Evolutionary conservation across 2,329 filamentous ascomycete genomes (phyloP).

Genomic region (Calonectria honghensis): DNA sequence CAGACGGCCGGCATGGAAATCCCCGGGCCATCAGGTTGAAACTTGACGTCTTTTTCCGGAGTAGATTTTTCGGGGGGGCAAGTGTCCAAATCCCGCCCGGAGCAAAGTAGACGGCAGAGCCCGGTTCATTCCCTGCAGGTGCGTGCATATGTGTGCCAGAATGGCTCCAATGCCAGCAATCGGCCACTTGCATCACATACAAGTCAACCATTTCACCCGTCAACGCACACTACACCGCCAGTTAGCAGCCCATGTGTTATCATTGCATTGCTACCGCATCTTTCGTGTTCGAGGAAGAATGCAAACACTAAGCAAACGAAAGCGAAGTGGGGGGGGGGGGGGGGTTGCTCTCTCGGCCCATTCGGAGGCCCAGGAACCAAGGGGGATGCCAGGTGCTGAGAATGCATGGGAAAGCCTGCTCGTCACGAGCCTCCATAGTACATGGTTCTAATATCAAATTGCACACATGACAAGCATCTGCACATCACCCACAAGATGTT

Average conservation of each 20-base stretch:
- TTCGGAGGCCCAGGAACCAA: slow-evolving; percentile 10
- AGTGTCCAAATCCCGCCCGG: background rate
- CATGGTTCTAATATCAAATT: slow-evolving; percentile 1
- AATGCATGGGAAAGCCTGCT: slow-evolving; percentile 1
- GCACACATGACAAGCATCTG: slow-evolving; percentile 12
- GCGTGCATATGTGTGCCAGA: slow-evolving; percentile 16
- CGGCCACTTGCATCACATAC: slow-evolving; percentile 16
- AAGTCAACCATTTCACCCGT: background rate
- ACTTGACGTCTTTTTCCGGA: background rate
- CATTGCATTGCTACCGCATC: background rate
- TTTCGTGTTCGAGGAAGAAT: slow-evolving; percentile 9
- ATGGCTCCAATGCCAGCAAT: slow-evolving; percentile 19
- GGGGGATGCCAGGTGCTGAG: background rate
- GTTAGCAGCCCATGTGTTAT: slow-evolving; percentile 13
- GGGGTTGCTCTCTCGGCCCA: background rate
- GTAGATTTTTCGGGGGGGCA: background rate
- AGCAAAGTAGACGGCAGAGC: background rate
- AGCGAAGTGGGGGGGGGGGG: slow-evolving; percentile 13
- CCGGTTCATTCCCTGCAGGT: slow-evolving; percentile 25
- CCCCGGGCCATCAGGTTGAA: background rate
- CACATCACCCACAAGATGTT: slow-evolving; percentile 25
- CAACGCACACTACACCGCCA: slow-evolving; percentile 30
- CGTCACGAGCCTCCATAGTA: slow-evolving; percentile 10
- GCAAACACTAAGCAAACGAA: slow-evolving; percentile 20
- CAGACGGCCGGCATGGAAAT: background rate